Evolutionary conservation across 176 grass and related monocot genomes (phyloP).

Genomic region (Phyllostachys edulis): DNA sequence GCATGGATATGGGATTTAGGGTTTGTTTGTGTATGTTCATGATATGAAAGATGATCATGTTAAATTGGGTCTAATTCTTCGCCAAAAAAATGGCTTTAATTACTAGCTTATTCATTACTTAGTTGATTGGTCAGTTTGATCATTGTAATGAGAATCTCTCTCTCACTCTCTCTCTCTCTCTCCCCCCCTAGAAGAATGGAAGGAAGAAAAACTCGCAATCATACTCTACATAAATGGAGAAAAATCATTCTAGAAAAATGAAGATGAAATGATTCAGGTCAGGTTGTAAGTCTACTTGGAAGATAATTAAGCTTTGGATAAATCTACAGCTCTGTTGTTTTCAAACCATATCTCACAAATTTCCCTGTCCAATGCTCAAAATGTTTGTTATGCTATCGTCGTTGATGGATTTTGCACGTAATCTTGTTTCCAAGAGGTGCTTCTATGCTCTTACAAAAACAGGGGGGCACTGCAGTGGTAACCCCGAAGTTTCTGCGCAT

Average conservation of each 20-base stretch:
- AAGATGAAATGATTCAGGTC: background rate
- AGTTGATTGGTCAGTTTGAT: background rate
- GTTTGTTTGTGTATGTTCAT: constrained; percentile 49
- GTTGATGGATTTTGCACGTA: background rate
- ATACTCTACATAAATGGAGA: background rate
- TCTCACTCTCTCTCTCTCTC: background rate
- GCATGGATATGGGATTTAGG: constrained; percentile 39
- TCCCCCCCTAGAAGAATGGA: background rate
- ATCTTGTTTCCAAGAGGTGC: no score
- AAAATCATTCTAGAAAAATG: background rate
- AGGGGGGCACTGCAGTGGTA: no score
- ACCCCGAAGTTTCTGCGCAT: no score
- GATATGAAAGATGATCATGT: constrained; percentile 37
- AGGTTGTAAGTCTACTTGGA: background rate
- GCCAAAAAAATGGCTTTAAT: background rate
- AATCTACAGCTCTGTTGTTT: background rate
- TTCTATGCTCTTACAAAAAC: no score
- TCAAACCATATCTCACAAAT: background rate
- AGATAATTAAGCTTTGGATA: background rate
- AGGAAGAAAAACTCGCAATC: background rate
- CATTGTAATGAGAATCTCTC: constrained; percentile 4
- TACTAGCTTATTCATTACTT: constrained; percentile 2
- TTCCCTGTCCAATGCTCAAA: background rate
- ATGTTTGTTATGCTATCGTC: background rate
- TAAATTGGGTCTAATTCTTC: constrained; percentile 25